Evolutionary conservation across 108 stramenopile species (phyloP), one percentile per base, ranked within the genome.

Genomic region (Skeletonema menzelii): DNA sequence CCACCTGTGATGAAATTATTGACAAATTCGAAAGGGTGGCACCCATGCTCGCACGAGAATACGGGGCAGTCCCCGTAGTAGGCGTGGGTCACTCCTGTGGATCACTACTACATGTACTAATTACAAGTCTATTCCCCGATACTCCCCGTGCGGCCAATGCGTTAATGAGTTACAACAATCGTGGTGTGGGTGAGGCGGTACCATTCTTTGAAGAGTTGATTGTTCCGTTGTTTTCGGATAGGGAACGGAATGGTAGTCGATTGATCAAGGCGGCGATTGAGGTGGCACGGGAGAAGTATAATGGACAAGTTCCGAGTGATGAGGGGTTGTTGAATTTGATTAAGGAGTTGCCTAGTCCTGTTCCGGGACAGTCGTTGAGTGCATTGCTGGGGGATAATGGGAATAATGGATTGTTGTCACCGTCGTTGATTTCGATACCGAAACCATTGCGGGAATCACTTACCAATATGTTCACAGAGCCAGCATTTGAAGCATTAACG

Each of bases 41-140:
- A n/a, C 86, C 88, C 32, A 75, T 82, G 17, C 46, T 92, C 31
- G 90, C 90, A 10, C 55, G 31, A 49, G 80, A 89, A 69, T 97
- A 96, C 63, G 97, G 97, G 8, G 91, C 93, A 8, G 70, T 96
- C 8, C 97, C 96, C 8, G 97, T 96, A 8, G 88, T 97, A 26
- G 96, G 97, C 13, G 81, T 97, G 17, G 97, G 97, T 13, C 97
- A 97, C 83, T 88, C 87, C 5, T 91, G 87, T 55, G 97, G 97
- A 8, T 86, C 96, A 19, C 70, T 97, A 53, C 76, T 97, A 58
- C 97, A 97, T 44, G 70, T 96, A 59, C 77, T 97, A 30, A 95
- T 97, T 58, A 95, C 92, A 14, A 88, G 81, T 40, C 69, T 96
- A 8, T 96, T 96, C 73, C 96, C 97, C 31, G 96, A 96, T 70